These are phyloP conservation scores for Byssothecium circinans DNA, from an alignment of 2,329 filamentous ascomycete species.

Conservation along the genomic window DNA sequence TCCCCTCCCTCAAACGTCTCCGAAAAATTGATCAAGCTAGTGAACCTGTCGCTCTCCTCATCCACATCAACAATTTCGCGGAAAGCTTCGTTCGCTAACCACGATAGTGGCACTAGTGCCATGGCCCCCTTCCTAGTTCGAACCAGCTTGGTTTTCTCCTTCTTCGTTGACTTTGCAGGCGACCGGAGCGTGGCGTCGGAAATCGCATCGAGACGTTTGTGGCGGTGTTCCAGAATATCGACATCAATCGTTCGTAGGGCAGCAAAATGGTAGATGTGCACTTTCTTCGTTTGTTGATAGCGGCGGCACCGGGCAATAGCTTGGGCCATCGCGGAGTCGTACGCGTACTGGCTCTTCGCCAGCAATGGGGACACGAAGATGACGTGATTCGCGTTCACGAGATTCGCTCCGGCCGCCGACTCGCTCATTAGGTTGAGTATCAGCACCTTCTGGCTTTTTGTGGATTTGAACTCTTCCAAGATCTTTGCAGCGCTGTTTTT, in stretches of 20 bases:
- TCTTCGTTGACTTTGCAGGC: slow-evolving; percentile 17
- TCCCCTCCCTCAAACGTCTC: slow-evolving; percentile 26
- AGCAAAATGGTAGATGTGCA: slow-evolving; percentile 71
- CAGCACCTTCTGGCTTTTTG: slow-evolving; percentile 51
- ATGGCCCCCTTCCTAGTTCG: slow-evolving; percentile 15
- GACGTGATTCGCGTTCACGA: slow-evolving; percentile 65
- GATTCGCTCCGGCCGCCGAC: slow-evolving; percentile 64
- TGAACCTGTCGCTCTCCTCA: slow-evolving; percentile 19
- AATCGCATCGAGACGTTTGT: slow-evolving; percentile 35
- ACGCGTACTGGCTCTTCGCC: slow-evolving; percentile 54
- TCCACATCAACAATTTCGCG: slow-evolving; percentile 14
- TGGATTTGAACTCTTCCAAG: slow-evolving; percentile 34
- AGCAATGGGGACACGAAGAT: slow-evolving; percentile 64
- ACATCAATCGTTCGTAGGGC: slow-evolving; percentile 69
- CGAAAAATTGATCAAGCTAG: slow-evolving; percentile 32
- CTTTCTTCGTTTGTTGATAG: slow-evolving; percentile 59
- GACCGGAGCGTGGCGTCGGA: slow-evolving; percentile 1
- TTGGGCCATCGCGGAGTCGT: slow-evolving; percentile 62
- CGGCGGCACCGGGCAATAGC: slow-evolving; percentile 63
- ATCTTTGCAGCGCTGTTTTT: slow-evolving; percentile 12
- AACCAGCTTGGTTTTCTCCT: slow-evolving; percentile 25
- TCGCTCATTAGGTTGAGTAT: slow-evolving; percentile 60
- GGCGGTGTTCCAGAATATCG: slow-evolving; percentile 50
- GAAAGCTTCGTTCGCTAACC: slow-evolving; percentile 20
- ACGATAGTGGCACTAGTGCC: slow-evolving; percentile 31